Evolutionary conservation across 768 basidiomycete species (phyloP).

Genomic region (Phanerochaete carnosa): DNA sequence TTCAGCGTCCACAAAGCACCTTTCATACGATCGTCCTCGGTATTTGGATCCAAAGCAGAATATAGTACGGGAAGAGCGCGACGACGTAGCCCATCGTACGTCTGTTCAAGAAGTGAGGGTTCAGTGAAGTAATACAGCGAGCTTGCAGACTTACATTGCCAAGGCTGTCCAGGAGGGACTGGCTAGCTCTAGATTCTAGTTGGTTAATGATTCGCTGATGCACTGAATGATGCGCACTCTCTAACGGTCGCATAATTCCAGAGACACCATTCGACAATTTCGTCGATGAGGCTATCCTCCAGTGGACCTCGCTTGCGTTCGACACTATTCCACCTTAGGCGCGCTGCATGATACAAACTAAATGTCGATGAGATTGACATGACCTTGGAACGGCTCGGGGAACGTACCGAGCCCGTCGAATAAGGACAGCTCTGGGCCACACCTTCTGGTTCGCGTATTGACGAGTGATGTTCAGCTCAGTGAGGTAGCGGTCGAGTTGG

Average conservation of each 20-base stretch:
- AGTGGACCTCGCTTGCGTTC: conserved; percentile 58
- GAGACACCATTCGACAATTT: conserved; percentile 71
- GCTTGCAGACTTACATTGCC: conserved; percentile 39
- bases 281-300: conserved; percentile 66
- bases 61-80: conserved; percentile 62
- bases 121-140: background rate
- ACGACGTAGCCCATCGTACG: conserved; percentile 65
- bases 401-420: conserved; percentile 60
- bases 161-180: conserved; percentile 34
- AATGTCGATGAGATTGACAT: background rate
- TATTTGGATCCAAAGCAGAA: conserved; percentile 57
- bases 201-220: background rate
- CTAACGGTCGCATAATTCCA: conserved; percentile 63
- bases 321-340: conserved; percentile 71
- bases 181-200: conserved; percentile 30
- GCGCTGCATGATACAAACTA: conserved; percentile 63
- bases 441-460: conserved; percentile 68
- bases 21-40: conserved; percentile 90
- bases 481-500: conserved; percentile 53
- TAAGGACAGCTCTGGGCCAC: conserved; percentile 72
- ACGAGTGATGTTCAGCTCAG: conserved; percentile 64
- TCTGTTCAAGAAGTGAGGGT: conserved; percentile 33
- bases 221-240: conserved; percentile 20
- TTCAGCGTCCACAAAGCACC: conserved; percentile 83
- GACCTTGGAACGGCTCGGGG: background rate